Conservation (phyloP, 805 yeast genomes). For the Cyberlindnera japonica region DNA sequence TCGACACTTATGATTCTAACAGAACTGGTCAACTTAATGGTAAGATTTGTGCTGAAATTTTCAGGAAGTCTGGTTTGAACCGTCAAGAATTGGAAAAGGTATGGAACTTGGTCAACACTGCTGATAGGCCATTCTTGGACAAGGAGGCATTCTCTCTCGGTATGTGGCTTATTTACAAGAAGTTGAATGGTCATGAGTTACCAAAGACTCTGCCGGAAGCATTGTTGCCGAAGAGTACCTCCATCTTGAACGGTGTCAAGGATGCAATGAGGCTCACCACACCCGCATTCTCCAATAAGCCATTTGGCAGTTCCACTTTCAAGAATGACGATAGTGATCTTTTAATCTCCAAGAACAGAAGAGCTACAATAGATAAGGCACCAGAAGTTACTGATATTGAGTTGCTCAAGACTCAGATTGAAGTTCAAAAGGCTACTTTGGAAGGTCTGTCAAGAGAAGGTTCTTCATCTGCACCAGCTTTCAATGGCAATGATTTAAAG, state of each 20-base stretch:
- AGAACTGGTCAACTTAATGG: constrained; percentile 73
- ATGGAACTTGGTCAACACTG: constrained; percentile 85
- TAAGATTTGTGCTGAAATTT: constrained; percentile 75
- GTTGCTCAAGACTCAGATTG: constrained; percentile 58
- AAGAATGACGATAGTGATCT: constrained; percentile 70
- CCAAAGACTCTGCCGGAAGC: constrained; percentile 85
- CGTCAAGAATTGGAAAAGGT: constrained; percentile 84
- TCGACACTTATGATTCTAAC: constrained; percentile 77
- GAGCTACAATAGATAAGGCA: too few species aligned
- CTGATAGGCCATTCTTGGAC: constrained; percentile 77
- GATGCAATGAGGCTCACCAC: constrained; percentile 34
- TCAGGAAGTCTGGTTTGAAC: constrained; percentile 85
- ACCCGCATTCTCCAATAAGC: constrained; percentile 16
- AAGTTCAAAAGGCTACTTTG: constrained; percentile 66
- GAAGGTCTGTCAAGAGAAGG: constrained; percentile 49
- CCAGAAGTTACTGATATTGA: constrained; percentile 30
- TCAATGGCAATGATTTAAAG: constrained; percentile 38
- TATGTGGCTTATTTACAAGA: constrained; percentile 92
- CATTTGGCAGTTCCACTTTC: constrained; percentile 43
- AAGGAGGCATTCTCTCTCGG: constrained; percentile 94
- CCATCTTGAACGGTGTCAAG: constrained; percentile 71
- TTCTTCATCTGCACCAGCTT: constrained; percentile 20
- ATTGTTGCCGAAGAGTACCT: constrained; percentile 81
- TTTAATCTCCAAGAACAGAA: constrained; percentile 62
- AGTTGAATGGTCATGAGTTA: constrained; percentile 82